These are phyloP conservation scores for Trichomonascaceae sp. DNA, from an alignment of 1,139 yeast genomes.

Conservation along the genomic window DNA sequence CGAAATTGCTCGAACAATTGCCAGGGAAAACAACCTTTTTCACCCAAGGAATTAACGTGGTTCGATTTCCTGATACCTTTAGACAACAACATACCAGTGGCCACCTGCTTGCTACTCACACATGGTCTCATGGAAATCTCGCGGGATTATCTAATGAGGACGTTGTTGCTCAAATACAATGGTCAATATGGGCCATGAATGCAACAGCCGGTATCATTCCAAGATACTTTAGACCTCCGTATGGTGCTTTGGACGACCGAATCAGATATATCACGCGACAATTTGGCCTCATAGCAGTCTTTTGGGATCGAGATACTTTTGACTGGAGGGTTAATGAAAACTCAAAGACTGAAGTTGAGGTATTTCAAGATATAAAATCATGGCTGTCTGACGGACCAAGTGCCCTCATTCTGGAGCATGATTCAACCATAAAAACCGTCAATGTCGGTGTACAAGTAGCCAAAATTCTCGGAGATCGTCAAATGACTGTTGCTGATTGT, in stretches of 20 bases:
- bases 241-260: conserved; percentile 87
- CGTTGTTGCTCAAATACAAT: conserved; percentile 80
- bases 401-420: conserved; percentile 83
- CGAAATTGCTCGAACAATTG: conserved; percentile 49
- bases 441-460: conserved; percentile 57
- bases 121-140: conserved; percentile 86
- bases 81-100: conserved; percentile 51
- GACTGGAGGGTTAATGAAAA: conserved; percentile 68
- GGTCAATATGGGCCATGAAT: conserved; percentile 98
- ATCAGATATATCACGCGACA: conserved; percentile 72
- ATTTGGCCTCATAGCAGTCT: conserved; percentile 79
- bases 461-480: conserved; percentile 48
- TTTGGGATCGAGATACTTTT: conserved; percentile 89
- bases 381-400: conserved; percentile 43
- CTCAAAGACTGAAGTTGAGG: conserved; percentile 43
- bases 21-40: conserved; percentile 66
- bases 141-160: conserved; percentile 74
- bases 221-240: conserved; percentile 93
- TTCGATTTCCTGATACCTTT: conserved; percentile 70
- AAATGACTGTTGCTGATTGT: conserved; percentile 79
- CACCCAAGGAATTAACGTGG: conserved; percentile 75
- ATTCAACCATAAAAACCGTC: conserved; percentile 62
- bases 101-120: conserved; percentile 81
- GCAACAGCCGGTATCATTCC: conserved; percentile 89
- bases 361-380: conserved; percentile 46